A percentile compares a stretch with the other conserved stretches of the same genome.
Conservation (phyloP, 805 yeast genomes). For the Dipodascopsis tothii region DNA sequence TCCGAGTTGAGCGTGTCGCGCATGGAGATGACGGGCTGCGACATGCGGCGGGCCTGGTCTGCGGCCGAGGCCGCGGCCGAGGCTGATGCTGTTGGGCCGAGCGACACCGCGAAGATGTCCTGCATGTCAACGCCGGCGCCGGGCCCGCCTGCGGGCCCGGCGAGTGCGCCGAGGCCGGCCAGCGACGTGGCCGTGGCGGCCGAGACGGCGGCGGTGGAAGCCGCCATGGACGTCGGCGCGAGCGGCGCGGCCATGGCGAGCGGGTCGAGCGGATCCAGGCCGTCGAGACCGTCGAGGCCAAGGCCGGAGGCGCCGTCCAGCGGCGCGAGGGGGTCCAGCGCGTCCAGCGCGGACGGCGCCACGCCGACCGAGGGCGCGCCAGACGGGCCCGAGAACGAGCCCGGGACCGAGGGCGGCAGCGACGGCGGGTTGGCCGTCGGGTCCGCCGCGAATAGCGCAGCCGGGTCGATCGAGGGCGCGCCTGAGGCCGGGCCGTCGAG, state of each 20-base stretch:
- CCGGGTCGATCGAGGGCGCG: background rate
- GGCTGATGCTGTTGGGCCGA: background rate
- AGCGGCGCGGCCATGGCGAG: background rate
- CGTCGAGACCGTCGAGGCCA: no score
- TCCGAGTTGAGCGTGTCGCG: conserved; percentile 1
- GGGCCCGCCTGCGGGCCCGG: no score
- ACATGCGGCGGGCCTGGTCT: background rate
- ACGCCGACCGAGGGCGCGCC: background rate
- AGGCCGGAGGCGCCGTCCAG: no score
- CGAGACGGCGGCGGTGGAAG: background rate
- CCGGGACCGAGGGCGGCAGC: no score
- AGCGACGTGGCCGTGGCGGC: background rate
- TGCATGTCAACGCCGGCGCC: background rate
- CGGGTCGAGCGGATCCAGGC: background rate
- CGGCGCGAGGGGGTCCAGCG: background rate
- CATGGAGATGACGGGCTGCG: conserved; percentile 7
- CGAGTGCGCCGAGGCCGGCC: no score
- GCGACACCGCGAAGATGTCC: background rate
- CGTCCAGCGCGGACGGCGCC: no score
- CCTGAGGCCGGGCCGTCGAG: no score
- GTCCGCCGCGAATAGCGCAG: background rate
- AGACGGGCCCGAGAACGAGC: no score
- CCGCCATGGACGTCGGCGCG: background rate
- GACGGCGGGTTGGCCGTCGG: no score
- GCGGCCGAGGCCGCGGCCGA: background rate